phyloP scores from a whole-genome alignment of 2,329 filamentous ascomycete species.

The Aspergillus sp. region DNA sequence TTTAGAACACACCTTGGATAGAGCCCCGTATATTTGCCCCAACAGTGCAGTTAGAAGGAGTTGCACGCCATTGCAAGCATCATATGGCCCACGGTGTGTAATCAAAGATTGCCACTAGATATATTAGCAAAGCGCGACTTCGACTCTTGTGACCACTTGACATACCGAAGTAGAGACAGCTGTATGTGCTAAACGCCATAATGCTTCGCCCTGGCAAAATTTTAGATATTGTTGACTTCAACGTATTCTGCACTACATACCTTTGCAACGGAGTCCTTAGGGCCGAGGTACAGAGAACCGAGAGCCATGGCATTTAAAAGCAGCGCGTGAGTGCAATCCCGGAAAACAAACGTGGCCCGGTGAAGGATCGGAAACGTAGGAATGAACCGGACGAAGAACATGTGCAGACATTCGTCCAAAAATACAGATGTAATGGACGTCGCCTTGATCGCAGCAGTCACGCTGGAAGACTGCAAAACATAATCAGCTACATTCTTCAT shows the following conservation, averaged over 20 bases:
- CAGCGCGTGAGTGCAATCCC: constrained; percentile 45
- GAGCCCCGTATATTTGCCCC: constrained; percentile 45
- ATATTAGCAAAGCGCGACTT: not conserved
- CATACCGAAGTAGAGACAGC: constrained; percentile 45
- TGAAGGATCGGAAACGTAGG: constrained; percentile 49
- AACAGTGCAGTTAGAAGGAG: constrained; percentile 45
- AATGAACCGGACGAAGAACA: constrained; percentile 50
- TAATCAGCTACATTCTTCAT: not conserved
- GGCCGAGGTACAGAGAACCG: constrained; percentile 47
- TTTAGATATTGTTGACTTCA: not conserved
- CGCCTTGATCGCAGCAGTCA: constrained; percentile 46
- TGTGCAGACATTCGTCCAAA: constrained; percentile 48
- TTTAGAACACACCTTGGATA: constrained; percentile 35
- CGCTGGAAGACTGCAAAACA: constrained; percentile 39
- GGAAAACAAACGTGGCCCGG: constrained; percentile 46
- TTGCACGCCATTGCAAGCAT: constrained; percentile 46
- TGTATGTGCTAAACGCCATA: constrained; percentile 48
- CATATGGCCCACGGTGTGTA: constrained; percentile 43
- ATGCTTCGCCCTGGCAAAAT: constrained; percentile 37
- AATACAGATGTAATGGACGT: constrained; percentile 48
- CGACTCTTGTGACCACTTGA: not conserved
- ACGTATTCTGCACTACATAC: constrained; percentile 8
- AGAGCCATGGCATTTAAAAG: constrained; percentile 49
- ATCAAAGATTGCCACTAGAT: constrained; percentile 46
- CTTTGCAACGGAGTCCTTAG: constrained; percentile 44